Evolutionary conservation across 768 basidiomycete genomes (phyloP).

Genomic region (Collybia sordida): DNA sequence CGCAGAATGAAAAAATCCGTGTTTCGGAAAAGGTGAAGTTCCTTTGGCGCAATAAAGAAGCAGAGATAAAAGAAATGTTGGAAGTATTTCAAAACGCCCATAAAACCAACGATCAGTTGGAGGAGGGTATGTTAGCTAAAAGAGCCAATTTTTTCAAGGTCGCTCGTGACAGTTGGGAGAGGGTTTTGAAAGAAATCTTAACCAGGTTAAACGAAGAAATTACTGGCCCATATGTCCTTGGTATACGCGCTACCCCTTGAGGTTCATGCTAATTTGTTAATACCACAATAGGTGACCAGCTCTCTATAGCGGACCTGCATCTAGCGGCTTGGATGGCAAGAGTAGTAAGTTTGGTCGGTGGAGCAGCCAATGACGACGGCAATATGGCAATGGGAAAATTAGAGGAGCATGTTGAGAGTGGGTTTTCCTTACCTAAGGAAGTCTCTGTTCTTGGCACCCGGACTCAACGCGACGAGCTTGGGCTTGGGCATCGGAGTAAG

Average conservation of each 20-base stretch:
- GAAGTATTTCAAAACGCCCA: slow-evolving; percentile 46
- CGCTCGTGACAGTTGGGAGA: slow-evolving; percentile 55
- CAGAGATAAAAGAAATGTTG: slow-evolving; percentile 39
- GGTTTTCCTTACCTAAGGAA: slow-evolving; percentile 44
- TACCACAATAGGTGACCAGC: slow-evolving; percentile 64
- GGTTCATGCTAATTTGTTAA: not conserved
- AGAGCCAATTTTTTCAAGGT: slow-evolving; percentile 51
- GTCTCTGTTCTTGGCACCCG: slow-evolving; percentile 22
- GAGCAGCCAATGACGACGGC: slow-evolving; percentile 48
- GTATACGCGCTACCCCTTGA: slow-evolving; percentile 32
- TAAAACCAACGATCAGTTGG: slow-evolving; percentile 36
- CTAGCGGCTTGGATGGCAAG: slow-evolving; percentile 74
- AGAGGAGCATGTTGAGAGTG: slow-evolving; percentile 49
- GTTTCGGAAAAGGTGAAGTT: slow-evolving; percentile 62
- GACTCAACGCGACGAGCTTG: slow-evolving; percentile 17
- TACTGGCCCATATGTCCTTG: slow-evolving; percentile 62
- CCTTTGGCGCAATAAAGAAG: slow-evolving; percentile 61
- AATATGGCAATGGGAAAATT: slow-evolving; percentile 47
- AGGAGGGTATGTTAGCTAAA: slow-evolving; percentile 34
- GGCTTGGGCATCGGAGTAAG: slow-evolving; percentile 37
- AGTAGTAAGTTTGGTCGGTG: slow-evolving; percentile 59
- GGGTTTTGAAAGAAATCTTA: slow-evolving; percentile 43
- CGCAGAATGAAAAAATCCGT: slow-evolving; percentile 42
- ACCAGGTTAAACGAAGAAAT: slow-evolving; percentile 53
- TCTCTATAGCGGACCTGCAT: slow-evolving; percentile 81